Evolutionary conservation across 805 yeast genomes (phyloP), one percentile per base, ranked within the genome.

Genomic region (Candida xyloterini): DNA sequence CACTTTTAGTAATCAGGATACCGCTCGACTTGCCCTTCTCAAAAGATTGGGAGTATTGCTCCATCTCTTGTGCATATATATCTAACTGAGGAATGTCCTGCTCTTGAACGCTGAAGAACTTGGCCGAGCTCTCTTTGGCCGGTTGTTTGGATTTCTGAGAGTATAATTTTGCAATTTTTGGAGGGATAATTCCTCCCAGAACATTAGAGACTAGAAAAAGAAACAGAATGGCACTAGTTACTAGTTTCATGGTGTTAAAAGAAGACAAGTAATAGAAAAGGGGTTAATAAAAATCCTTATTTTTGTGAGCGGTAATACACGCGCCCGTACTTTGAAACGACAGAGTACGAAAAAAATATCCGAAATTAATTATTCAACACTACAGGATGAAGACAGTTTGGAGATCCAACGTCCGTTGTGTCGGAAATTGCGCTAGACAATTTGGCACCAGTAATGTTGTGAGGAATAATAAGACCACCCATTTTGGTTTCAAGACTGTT

Each of bases 401-500:
- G 33, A 38, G 34, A 32, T 9, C 42, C 23, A 38, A 15, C 13
- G n/a, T 38, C 28, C 24, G 36, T n/a, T 28, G 25, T 13, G 28
- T 27, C 2, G 28, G 30, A 3, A 10, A 14, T 11, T 14, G 27
- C 5, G n/a, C 34, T 11, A 39, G 42, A 30, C 38, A 39, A 10
- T 39, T 39, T 13, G 15, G 34, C 10, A 39, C 38, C 7, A 39
- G 27, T 18, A 10, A 36, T 18, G 14, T 26, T 13, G 22, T 21
- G 13, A 33, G 42, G 14, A 39, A 45, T 16, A 22, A 43, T 15
- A 55, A 67, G 33, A 83, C 89, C n/a, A 91, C 99, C 15, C 98
- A 91, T 67, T 91, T 93, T 60, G 98, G 98, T 9, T 88, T 79
- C 62, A 78, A 81, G 51, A 84, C 91, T 4, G 95, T 93, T 20